Evolutionary conservation across 2,329 filamentous ascomycete genomes (phyloP).

Genomic region (Aspergillus sp.): DNA sequence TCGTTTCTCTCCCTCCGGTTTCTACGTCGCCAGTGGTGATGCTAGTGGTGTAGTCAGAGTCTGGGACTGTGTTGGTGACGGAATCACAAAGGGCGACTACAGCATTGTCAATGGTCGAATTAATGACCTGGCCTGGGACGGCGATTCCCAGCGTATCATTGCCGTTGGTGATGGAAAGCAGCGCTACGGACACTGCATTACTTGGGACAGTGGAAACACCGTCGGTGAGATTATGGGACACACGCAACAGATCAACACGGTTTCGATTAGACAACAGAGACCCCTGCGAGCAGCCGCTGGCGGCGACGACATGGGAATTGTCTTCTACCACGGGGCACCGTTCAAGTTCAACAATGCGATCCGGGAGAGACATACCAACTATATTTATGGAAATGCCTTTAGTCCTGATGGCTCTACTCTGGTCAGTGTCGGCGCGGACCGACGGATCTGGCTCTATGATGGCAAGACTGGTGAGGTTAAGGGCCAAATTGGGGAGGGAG

Average conservation of each 20-base stretch:
- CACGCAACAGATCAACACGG: conserved; percentile 81
- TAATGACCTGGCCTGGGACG: conserved; percentile 96
- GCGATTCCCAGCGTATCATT: conserved; percentile 91
- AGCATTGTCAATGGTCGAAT: conserved; percentile 89
- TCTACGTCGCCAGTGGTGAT: conserved; percentile 91
- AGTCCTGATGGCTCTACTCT: conserved; percentile 77
- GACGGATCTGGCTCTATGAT: conserved; percentile 88
- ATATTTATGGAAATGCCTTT: conserved; percentile 81
- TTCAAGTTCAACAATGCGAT: conserved; percentile 93
- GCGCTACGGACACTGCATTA: conserved; percentile 88
- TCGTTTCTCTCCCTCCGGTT: conserved; percentile 87
- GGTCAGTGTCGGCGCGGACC: conserved; percentile 88
- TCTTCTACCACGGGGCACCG: conserved; percentile 87
- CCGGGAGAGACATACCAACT: conserved; percentile 73
- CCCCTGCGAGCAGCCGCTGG: conserved; percentile 89
- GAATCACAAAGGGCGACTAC: conserved; percentile 89
- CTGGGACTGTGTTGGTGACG: conserved; percentile 82
- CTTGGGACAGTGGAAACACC: conserved; percentile 89
- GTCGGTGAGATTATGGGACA: conserved; percentile 93
- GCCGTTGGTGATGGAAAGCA: conserved; percentile 94
- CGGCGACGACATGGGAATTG: conserved; percentile 80
- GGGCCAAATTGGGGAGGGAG: conserved; percentile 60
- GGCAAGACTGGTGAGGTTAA: conserved; percentile 87
- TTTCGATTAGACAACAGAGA: conserved; percentile 80
- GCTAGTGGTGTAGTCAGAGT: conserved; percentile 75